Conservation (phyloP, 495 filamentous ascomycete genomes). For the Tuber magnatum region DNA sequence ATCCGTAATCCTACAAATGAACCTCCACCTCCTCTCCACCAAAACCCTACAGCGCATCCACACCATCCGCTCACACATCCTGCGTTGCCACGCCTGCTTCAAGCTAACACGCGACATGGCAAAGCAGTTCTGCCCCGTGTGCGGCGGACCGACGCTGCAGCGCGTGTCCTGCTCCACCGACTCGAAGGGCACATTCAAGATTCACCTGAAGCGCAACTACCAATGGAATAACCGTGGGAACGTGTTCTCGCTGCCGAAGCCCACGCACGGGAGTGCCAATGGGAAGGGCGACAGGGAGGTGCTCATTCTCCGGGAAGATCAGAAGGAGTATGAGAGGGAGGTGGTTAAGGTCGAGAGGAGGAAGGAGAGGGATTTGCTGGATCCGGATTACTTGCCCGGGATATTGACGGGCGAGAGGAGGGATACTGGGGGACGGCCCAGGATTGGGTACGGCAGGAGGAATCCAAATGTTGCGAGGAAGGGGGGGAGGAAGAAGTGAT, state of each 20-base stretch:
- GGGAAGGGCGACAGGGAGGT: constrained; percentile 58
- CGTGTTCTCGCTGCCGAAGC: constrained; percentile 83
- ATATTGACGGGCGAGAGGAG: constrained; percentile 75
- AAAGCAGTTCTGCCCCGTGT: constrained; percentile 89
- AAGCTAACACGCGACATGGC: constrained; percentile 64
- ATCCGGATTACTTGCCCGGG: constrained; percentile 81
- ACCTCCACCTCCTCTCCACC: constrained; percentile 80
- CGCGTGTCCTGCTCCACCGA: constrained; percentile 81
- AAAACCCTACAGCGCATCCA: constrained; percentile 63
- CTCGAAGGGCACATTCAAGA: constrained; percentile 66
- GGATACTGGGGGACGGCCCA: constrained; percentile 51
- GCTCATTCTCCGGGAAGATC: constrained; percentile 84
- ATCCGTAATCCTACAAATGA: constrained; percentile 89
- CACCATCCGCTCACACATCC: constrained; percentile 73
- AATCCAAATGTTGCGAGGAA: constrained; percentile 35
- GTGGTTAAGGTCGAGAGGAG: constrained; percentile 55
- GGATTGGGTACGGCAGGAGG: constrained; percentile 69
- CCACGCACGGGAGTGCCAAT: constrained; percentile 67
- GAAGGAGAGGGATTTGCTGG: constrained; percentile 79
- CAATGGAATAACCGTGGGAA: constrained; percentile 88
- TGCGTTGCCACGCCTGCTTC: constrained; percentile 94
- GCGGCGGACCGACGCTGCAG: constrained; percentile 78
- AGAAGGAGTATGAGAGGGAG: constrained; percentile 79
- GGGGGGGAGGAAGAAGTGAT: constrained; percentile 25
- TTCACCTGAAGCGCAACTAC: constrained; percentile 91